Evolutionary conservation across 345 rosid genomes (phyloP), one percentile per base, ranked within the genome.

Genomic region (Syzygium oleosum): DNA sequence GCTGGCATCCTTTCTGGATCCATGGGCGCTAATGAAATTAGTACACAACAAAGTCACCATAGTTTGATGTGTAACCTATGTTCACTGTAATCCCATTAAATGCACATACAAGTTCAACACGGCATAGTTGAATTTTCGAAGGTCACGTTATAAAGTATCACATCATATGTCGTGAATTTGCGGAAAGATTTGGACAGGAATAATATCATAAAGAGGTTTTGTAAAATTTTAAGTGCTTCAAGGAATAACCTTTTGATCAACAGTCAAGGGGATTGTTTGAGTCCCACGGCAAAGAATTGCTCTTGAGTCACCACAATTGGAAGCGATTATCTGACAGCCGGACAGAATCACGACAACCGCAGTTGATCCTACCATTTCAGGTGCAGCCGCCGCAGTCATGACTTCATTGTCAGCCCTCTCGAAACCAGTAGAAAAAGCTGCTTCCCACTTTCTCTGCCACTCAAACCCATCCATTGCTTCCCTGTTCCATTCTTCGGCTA

Each of bases 291-390:
- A 93, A 83, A 94, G 95, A 84, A 94, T 90, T 16, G 94, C 95
- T 73, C 80, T 73, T 73, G 80, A 73, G 80, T 73, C 80, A 19
- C 80, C 80, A 19, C 80, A 73, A 34, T 88, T 93, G 85, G 96
- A 93, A 15, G 90, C 63, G 52, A 94, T 94, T 80, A 94, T 94
- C 88, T 94, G 96, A 86, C 95, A 94, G 83, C 94, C 89, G 1
- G 96, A 92, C 23, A 94, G 91, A 85, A 94, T 92, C 51, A 87
- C 94, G 15, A 91, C 94, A 19, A 90, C 92, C 31, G 96, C 95
- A 51, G 96, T 94, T 68, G 96, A 93, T 89, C 96, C 96, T 49
- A 94, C 92, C 92, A 91, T 92, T 68, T 92, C 96, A 22, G 95
- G 89, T n/a, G 93, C 91, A 56, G 88, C 88, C 9, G 91, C 93